These are phyloP conservation scores for Prunus salicina DNA, from an alignment of 306 rosid species.

Conservation along the genomic window DNA sequence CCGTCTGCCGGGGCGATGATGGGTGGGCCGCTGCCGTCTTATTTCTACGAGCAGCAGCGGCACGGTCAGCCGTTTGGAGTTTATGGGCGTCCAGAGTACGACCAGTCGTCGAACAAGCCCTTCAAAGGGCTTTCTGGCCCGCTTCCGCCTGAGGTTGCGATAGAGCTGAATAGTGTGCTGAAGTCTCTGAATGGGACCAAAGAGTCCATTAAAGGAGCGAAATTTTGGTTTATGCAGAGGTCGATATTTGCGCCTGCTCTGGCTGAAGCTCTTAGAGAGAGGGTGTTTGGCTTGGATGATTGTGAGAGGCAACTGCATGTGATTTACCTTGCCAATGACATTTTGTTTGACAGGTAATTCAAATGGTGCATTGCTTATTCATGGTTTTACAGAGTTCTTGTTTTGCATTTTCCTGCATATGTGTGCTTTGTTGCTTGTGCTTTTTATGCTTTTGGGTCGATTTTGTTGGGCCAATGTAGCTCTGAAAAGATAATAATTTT, in stretches of 20 bases:
- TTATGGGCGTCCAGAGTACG: conserved; percentile 74
- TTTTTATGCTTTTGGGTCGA: neutral
- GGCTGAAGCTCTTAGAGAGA: conserved; percentile 85
- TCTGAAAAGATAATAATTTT: neutral
- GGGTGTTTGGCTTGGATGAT: conserved; percentile 73
- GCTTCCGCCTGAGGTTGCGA: conserved; percentile 83
- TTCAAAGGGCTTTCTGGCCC: conserved; percentile 80
- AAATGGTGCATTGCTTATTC: neutral
- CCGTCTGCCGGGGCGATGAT: conserved; percentile 59
- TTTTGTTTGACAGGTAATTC: conserved; percentile 81
- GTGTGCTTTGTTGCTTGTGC: neutral
- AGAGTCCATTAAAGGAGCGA: conserved; percentile 88
- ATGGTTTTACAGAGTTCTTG: neutral
- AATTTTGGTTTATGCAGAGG: conserved; percentile 98
- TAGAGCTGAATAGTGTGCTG: conserved; percentile 72
- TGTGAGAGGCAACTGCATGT: conserved; percentile 90
- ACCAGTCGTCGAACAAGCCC: conserved; percentile 69
- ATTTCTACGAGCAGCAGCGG: conserved; percentile 75
- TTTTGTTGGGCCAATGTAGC: neutral
- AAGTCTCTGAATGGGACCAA: conserved; percentile 79
- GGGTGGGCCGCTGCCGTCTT: conserved; percentile 53
- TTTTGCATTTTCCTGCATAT: neutral
- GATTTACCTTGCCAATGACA: conserved; percentile 88
- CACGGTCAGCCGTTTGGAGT: conserved; percentile 74
- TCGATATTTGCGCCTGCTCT: conserved; percentile 89